Evolutionary conservation across 192 early-diverging fungal species (phyloP), one percentile per base, ranked within the genome.

Genomic region (Phycomyces blakesleeanus): DNA sequence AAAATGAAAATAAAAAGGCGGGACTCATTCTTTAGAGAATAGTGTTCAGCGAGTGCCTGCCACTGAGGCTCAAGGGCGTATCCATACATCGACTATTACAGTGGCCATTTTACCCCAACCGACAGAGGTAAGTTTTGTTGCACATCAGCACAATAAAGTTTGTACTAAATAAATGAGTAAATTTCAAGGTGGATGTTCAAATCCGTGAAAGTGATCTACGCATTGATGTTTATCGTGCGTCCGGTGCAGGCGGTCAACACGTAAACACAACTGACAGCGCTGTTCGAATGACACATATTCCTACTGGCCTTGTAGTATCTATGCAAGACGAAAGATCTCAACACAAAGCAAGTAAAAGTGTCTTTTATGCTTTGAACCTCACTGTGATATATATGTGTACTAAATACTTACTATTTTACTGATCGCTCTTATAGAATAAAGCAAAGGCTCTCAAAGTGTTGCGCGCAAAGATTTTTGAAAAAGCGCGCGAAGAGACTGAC

Each of bases 261-360:
- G 95, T 97, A 7, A 98, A 97, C 57, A 97, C 89, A 3, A 97
- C 96, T 0, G 94, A 97, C 57, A 90, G 87, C 66, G 95, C 96
- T 7, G 93, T 97, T 59, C 83, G 95, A 5, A 83, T 98, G 26
- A 95, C 91, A 8, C 97, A 98, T 78, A 64, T 96, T 21, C 92
- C 97, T 7, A 93, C 93, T 3, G 95, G 95, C 0, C 87, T 95
- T 39, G 81, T 84, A 7, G 90, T 95, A 5, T 78, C 87, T 29
- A 92, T 91, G 75, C 95, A 97, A 78, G 90, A 89, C 59, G 91
- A 96, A 68, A 78, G 95, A 54, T 96, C 94, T n/a, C 95, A 98
- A 71, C 88, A 92, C 53, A 87, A 87, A 56, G 79, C 78, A 66
- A 29, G 54, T 1, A 2, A 22, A 44, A 8, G 18, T 37, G 2